Evolutionary conservation across 1,284 basidiomycete species (phyloP).

Genomic region (Quambalaria eucalypti): DNA sequence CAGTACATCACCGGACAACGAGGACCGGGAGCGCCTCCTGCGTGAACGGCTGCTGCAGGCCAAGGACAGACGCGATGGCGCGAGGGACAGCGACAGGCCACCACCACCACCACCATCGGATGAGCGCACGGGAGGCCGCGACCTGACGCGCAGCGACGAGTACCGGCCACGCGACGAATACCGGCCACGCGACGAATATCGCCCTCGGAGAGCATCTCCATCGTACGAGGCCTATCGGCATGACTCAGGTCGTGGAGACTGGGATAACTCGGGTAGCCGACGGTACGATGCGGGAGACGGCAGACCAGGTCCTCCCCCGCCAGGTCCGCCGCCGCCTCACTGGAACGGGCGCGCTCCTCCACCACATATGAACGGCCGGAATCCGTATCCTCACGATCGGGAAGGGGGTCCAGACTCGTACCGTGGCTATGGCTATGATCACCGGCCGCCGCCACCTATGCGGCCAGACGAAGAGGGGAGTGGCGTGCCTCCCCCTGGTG

Average conservation of each 20-base stretch:
- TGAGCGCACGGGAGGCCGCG: no score
- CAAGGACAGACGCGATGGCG: not conserved
- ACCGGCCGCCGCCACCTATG: not conserved
- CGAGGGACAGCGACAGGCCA: not conserved
- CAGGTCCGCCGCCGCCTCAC: not conserved
- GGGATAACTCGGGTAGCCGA: not conserved
- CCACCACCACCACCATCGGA: not conserved
- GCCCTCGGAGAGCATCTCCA: not conserved
- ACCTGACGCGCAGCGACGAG: no score
- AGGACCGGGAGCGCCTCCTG: not conserved
- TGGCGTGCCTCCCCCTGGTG: not conserved
- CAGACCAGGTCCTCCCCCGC: not conserved
- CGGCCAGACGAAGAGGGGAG: no score
- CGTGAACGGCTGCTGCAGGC: not conserved
- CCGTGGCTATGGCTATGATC: not conserved
- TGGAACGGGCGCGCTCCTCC: not conserved
- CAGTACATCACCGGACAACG: no score
- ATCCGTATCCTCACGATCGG: no score
- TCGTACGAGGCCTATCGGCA: not conserved
- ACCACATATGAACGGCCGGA: no score
- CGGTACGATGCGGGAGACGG: not conserved
- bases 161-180: not conserved
- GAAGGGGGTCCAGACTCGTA: not conserved
- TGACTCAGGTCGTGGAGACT: not conserved
- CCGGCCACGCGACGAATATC: not conserved